Conservation (phyloP, 169 alveolate genomes). For the Sarcocystis neurona region DNA sequence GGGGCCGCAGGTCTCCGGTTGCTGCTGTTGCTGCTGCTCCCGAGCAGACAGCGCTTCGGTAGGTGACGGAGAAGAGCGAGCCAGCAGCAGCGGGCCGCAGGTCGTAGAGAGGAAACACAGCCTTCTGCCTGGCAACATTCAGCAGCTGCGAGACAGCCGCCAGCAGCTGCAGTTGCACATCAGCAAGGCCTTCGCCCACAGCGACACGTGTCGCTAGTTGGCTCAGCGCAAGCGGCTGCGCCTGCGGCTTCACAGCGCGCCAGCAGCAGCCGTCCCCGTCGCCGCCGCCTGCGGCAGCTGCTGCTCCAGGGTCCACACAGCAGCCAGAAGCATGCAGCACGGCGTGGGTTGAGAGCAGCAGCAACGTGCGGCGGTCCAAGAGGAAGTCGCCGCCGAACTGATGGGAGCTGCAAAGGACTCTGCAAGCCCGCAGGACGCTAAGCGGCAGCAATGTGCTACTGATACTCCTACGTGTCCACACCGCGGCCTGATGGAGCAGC, state of each 20-base stretch:
- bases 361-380: conserved; percentile 2
- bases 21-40: too few relatives aligned
- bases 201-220: conserved; percentile 3
- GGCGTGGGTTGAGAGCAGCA: conserved; percentile 18
- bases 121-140: neutral
- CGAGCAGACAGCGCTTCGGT: neutral
- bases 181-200: conserved; percentile 21
- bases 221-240: neutral
- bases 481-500: neutral
- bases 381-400: conserved; percentile 12
- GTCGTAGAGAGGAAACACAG: neutral
- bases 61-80: neutral
- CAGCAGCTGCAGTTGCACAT: neutral
- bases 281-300: neutral
- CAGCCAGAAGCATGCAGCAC: neutral
- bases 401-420: conserved; percentile 10
- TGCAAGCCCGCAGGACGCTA: conserved; percentile 1
- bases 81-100: too few relatives aligned
- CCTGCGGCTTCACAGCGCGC: neutral
- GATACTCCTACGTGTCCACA: neutral
- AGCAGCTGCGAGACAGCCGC: conserved; percentile 20
- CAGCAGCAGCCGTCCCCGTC: neutral
- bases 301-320: neutral
- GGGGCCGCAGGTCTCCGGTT: too few relatives aligned
- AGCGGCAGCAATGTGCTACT: neutral